phyloP scores from a whole-genome alignment of 1,284 basidiomycete genomes.

The Moesziomyces parantarcticus region DNA sequence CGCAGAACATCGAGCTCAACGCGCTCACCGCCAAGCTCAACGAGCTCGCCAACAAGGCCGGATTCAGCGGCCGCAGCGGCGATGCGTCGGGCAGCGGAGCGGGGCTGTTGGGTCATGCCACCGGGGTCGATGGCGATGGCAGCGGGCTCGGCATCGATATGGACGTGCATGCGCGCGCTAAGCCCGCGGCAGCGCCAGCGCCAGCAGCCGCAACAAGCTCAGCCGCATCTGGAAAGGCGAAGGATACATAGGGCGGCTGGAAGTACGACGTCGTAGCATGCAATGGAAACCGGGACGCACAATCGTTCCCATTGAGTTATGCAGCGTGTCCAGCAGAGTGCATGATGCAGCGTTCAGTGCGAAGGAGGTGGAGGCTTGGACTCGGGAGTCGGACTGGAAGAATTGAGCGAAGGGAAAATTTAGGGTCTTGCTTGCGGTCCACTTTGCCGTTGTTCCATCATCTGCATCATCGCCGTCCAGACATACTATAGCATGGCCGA shows the following conservation, averaged over 20 bases:
- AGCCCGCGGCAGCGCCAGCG: not conserved
- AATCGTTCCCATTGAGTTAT: too few relatives aligned
- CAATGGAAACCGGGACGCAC: not conserved
- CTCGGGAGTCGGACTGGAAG: not conserved
- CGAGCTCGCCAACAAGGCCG: constrained; percentile 52
- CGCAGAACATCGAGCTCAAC: constrained; percentile 53
- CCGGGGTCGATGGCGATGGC: not conserved
- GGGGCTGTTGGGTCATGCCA: not conserved
- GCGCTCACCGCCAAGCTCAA: constrained; percentile 52
- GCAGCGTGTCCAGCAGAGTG: too few relatives aligned
- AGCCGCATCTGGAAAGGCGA: constrained; percentile 6
- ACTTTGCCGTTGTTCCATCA: not conserved
- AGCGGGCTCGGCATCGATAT: constrained; percentile 18
- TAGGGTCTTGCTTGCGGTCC: not conserved
- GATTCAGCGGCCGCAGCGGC: constrained; percentile 27
- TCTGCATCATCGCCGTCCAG: not conserved
- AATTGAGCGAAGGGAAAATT: not conserved
- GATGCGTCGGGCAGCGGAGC: constrained; percentile 1
- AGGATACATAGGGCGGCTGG: constrained; percentile 20
- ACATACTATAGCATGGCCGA: constrained; percentile 5
- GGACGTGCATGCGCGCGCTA: constrained; percentile 6
- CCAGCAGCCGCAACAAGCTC: not conserved
- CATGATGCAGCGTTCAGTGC: not conserved
- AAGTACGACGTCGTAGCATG: not conserved
- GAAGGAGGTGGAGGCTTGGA: not conserved